Evolutionary conservation across 1,284 basidiomycete genomes (phyloP), one percentile per base, ranked within the genome.

Genomic region (Mrakiaceae sp.): DNA sequence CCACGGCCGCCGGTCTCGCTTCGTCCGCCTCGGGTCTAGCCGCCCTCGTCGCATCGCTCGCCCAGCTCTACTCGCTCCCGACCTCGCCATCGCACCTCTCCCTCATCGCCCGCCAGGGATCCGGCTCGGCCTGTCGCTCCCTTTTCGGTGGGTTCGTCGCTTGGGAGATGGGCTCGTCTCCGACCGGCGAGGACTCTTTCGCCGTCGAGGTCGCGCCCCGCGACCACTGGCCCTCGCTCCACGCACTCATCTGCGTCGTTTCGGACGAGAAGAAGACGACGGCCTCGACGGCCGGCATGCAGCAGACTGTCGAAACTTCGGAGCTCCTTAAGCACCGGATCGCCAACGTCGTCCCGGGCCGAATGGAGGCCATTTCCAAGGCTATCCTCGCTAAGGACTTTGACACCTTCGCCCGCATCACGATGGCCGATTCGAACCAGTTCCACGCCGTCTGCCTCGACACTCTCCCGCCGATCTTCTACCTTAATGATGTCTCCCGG

Each of bases 391-490:
- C 76, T 4, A 82, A 81, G 67, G 89, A 98, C 78, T 99, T 99
- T 75, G 85, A 92, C 72, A 72, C 83, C 0, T 98, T 98, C 71
- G 94, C 93, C 2, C 79, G 79, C 62, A 84, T 97, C 75, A 98
- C 95, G 46, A 98, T 98, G 91, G 85, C 84, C 67, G 95, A 99
- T 77, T 95, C 91, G 67, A 99, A 97, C 79, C 88, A 91, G 78
- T 99, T 99, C 84, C 95, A 99, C 75, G 94, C 95, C 40, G 91
- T 96, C 70, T 90, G 89, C 67, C 86, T 98, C 70, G 96, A 99
- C 79, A 98, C 95, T 0, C 83, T 87, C 58, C 96, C 95, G 1
- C 96, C 95, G 57, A 98, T 98, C 78, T 98, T 98, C 77, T 98
- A 99, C 81, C 87, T 99, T 84, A 98, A 98, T 80, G 95, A 99